Base-by-base conservation (phyloP, 768 basidiomycete genomes). In the Russula lepida region DNA sequence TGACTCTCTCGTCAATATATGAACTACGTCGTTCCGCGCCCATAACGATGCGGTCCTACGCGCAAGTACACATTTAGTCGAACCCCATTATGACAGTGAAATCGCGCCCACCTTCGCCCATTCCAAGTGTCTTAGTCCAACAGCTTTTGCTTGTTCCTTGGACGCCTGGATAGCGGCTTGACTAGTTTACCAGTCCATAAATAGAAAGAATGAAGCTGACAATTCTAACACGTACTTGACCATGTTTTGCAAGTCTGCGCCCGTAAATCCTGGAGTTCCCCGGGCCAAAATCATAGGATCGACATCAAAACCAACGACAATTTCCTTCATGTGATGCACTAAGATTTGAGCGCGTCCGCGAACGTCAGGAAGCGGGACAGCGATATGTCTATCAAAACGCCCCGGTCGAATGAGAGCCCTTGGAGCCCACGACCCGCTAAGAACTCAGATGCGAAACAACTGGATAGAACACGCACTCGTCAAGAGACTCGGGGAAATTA, bases 331-430 rank as follows among this genome's bases (percentile, higher is more conserved):
- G 72, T 98, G 92, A 70, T 98, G 94, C 68, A 81, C 79, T 23
- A 99, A 75, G 65, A 99, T 97, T 69, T 94, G 93, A n/a, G 89
- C 83, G 54, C 97, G 85, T 27, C 89, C 97, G 65, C 92, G 84
- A 35, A 99, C 80, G 73, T 99, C 97, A n/a, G 95, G 94, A 39
- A 98, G 78, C 32, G 94, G 92, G 11, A 98, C 93, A 7, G 88
- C 86, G 58, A 98, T 89, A 68, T 86, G 86, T 69, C 90, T 85
- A 73, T 98, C 97, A 73, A 99, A 99, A 49, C 97, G 85, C 58
- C 97, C 97, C 28, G 97, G 97, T 67, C 97, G 88, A 43, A 95
- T 86, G 63, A 99, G 83, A 15, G 97, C 97, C 64, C 92, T 95
- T 58, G 33, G n/a, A 39, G 13, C 15, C 41, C 19, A 46, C 1